Percentiles rank a stretch among this genome's conserved stretches.
phyloP scores from a whole-genome alignment of 495 filamentous ascomycete species.

The Daldinia decipiens region DNA sequence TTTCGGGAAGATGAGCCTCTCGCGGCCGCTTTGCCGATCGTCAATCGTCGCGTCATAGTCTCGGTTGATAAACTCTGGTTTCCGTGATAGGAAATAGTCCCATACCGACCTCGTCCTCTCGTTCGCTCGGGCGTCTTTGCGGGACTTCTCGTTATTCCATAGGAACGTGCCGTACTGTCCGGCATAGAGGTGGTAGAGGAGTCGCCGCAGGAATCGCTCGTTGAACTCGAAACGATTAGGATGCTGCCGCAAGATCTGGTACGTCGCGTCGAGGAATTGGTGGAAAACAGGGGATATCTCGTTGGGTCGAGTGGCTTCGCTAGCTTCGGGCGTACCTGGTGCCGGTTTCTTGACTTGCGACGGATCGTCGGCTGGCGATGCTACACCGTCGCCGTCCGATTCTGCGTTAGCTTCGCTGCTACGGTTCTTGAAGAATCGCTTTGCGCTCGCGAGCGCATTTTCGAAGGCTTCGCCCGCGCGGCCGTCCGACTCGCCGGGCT shows the following conservation, averaged over 20 bases:
- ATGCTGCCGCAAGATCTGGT: conserved; percentile 87
- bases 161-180: conserved; percentile 98
- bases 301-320: conserved; percentile 67
- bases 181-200: conserved; percentile 94
- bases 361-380: conserved; percentile 43
- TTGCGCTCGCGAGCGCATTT: conserved; percentile 86
- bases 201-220: conserved; percentile 87
- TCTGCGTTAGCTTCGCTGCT: conserved; percentile 67
- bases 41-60: conserved; percentile 82
- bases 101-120: conserved; percentile 89
- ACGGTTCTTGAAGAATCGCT: conserved; percentile 88
- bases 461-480: conserved; percentile 81
- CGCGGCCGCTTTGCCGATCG: conserved; percentile 77
- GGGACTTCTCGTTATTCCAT: conserved; percentile 92
- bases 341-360: conserved; percentile 41
- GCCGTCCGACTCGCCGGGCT: conserved; percentile 64
- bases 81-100: conserved; percentile 89
- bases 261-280: conserved; percentile 96
- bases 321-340: conserved; percentile 35
- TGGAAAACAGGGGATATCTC: conserved; percentile 98
- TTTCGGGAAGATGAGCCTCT: conserved; percentile 84
- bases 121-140: conserved; percentile 74
- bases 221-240: conserved; percentile 97
- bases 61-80: conserved; percentile 80
- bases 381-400: conserved; percentile 46